phyloP scores from a whole-genome alignment of 1,284 basidiomycete genomes.

The Golubevia sp. region DNA sequence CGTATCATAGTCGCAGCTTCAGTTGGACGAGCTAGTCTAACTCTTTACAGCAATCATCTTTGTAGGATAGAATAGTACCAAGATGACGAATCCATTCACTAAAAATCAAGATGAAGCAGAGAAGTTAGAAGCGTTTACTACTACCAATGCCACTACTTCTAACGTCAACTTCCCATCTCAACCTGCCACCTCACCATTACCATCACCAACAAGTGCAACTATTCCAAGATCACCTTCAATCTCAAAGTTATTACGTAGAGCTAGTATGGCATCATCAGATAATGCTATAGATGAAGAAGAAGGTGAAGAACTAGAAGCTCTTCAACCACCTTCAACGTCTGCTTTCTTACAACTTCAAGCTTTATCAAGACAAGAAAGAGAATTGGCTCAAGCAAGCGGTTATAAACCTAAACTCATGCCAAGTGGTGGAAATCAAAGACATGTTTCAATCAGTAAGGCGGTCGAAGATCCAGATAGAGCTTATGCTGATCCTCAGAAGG shows the following conservation, averaged over 20 bases:
- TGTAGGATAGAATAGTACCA: no score
- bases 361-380: constrained; percentile 2
- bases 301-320: constrained; percentile 1
- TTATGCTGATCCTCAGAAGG: constrained; percentile 3
- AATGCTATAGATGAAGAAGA: constrained; percentile 6
- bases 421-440: constrained; percentile 13
- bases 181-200: background rate
- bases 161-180: background rate
- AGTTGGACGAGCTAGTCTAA: no score
- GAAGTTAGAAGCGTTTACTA: no score
- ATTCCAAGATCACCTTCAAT: background rate
- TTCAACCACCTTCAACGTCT: background rate
- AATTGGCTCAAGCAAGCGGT: constrained; percentile 4
- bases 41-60: no score
- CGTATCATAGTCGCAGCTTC: no score
- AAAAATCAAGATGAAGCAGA: constrained; percentile 17
- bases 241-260: constrained; percentile 1
- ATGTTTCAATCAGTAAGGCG: constrained; percentile 3
- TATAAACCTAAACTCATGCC: constrained; percentile 11
- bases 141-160: background rate
- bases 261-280: constrained; percentile 5
- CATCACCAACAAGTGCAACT: no score
- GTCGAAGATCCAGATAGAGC: constrained; percentile 1
- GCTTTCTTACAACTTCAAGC: constrained; percentile 2
- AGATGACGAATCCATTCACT: constrained; percentile 22